These are phyloP conservation scores for Tolypocladium amazonense DNA, from an alignment of 2,329 filamentous ascomycete genomes.

Conservation along the genomic window DNA sequence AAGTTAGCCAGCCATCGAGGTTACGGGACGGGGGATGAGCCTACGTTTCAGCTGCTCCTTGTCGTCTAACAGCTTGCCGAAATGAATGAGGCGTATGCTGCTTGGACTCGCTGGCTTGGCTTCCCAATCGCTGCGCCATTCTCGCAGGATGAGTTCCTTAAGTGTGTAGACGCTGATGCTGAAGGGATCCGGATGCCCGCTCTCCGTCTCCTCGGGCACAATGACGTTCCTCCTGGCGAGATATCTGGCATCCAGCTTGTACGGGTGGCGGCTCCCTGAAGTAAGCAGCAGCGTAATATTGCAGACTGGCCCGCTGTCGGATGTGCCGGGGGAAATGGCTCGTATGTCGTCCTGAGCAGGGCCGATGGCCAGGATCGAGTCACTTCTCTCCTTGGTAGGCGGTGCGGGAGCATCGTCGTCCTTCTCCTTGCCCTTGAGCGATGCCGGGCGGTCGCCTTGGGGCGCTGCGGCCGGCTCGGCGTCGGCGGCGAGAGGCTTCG, in stretches of 20 bases:
- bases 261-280: slow-evolving; percentile 74
- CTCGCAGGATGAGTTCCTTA: slow-evolving; percentile 85
- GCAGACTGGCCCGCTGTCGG: slow-evolving; percentile 36
- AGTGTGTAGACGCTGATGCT: slow-evolving; percentile 88
- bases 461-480: slow-evolving; percentile 9
- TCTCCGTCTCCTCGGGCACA: slow-evolving; percentile 53
- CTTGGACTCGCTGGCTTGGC: slow-evolving; percentile 74
- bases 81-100: slow-evolving; percentile 83
- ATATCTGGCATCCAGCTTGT: slow-evolving; percentile 82
- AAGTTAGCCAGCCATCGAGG: slow-evolving; percentile 1
- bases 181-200: slow-evolving; percentile 62
- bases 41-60: slow-evolving; percentile 76
- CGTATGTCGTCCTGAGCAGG: slow-evolving; percentile 31
- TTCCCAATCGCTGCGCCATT: slow-evolving; percentile 93
- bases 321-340: slow-evolving; percentile 16
- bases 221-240: slow-evolving; percentile 69
- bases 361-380: slow-evolving; percentile 31
- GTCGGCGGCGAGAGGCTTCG: slow-evolving; percentile 8
- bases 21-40: slow-evolving; percentile 12
- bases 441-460: slow-evolving; percentile 8
- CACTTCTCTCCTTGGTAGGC: slow-evolving; percentile 19
- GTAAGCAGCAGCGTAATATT: slow-evolving; percentile 76
- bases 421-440: slow-evolving; percentile 23
- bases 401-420: slow-evolving; percentile 14
- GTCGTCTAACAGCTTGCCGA: slow-evolving; percentile 84